Base-by-base conservation (phyloP, 1,284 basidiomycete genomes). In the Ganoderma lingzhi region DNA sequence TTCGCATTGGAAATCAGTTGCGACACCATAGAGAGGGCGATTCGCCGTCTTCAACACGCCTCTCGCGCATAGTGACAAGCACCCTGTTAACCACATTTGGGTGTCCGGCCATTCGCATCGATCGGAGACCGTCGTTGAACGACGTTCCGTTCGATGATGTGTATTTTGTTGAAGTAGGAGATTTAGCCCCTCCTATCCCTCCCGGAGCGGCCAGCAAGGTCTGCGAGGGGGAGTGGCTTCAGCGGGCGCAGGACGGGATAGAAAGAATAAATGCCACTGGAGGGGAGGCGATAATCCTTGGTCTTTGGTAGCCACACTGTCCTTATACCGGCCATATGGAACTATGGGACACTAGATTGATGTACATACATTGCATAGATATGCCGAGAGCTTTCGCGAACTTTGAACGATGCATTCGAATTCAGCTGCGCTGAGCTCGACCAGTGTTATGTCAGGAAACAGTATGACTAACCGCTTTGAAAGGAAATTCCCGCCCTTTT, bases 71-170 rank as follows among this genome's bases (percentile, higher is more conserved):
- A 2, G 68, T 79, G 23, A 73, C 73, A 37, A 76, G 79, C 63
- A 79, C 78, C 5, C 70, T 82, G 17, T 68, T 81, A 39, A 76
- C 77, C 9, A 80, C 78, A 19, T 80, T 82, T 44, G 73, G 77
- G 15, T 72, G 80, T 10, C 76, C 78, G 1, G 73, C 82, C 44
- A 78, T 79, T n/a, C 86, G 89, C 6, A 84, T 94, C 58, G 90
- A 93, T 75, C 84, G 92, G 59, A 84, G 92, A 66, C 92, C 92
- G 0, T 84, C 85, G 2, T 63, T 83, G 19, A 76, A 78, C 6
- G 75, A 77, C 28, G 71, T 75, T n/a, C 86, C 85, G 1, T 93
- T 92, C 74, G 82, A 85, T 42, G 85, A 87, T 77, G 78, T 87
- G 19, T 93, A 93, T 75, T 78, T 81, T 48, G 56, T 82, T 28